These are phyloP conservation scores for Botrytis paeoniae DNA, from an alignment of 2,329 filamentous ascomycete genomes.

Conservation along the genomic window DNA sequence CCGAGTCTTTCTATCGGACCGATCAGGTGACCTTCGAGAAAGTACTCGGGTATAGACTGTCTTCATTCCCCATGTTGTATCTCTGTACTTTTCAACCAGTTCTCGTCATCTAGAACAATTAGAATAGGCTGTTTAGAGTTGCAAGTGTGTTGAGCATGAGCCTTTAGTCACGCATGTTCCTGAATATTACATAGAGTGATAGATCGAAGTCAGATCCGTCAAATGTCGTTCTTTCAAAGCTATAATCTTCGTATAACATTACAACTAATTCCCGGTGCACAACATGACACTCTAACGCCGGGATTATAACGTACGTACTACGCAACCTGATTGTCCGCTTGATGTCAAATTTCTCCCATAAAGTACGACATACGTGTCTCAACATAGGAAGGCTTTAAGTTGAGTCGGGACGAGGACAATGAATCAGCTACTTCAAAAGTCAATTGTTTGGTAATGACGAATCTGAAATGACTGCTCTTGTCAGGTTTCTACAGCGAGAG, in stretches of 20 bases:
- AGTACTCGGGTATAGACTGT: neutral
- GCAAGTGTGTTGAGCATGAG: neutral
- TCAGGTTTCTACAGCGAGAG: neutral
- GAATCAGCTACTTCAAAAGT: neutral
- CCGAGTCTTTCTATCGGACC: slow-evolving; percentile 13
- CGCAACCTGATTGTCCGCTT: neutral
- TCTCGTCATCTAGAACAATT: neutral
- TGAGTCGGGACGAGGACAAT: neutral
- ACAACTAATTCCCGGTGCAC: neutral
- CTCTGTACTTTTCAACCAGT: neutral
- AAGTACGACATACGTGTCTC: neutral
- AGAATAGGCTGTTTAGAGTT: neutral
- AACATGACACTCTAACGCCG: neutral
- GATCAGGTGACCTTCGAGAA: neutral
- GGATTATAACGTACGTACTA: neutral
- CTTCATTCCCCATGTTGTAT: neutral
- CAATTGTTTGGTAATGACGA: neutral
- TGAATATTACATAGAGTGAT: neutral
- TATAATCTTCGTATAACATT: neutral
- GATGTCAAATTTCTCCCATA: neutral
- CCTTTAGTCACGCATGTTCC: neutral
- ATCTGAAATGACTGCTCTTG: neutral
- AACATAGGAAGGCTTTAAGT: neutral
- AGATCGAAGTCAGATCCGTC: neutral
- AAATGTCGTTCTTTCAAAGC: neutral